Base-by-base conservation (phyloP, 139 green algal genomes). In the Diplosphaera chodatii region DNA sequence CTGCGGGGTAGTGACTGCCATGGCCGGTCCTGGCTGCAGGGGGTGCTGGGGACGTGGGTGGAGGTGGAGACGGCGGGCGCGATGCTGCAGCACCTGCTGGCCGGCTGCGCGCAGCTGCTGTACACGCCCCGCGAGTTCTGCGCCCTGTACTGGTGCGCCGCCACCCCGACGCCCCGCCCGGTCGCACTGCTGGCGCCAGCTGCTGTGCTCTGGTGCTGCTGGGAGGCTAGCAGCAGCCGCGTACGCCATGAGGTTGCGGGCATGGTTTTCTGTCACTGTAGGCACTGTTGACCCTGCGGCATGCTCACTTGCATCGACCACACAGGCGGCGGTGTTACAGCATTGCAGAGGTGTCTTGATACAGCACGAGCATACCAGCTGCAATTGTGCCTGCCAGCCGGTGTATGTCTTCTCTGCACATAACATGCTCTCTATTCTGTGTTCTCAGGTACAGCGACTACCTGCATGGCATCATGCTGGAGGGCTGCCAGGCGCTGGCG, bases 31-130 rank as follows among this genome's bases (percentile, higher is more conserved):
- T 66, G 28, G 37, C 37, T n/a, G 37, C 72, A 86, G 78, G 90
- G 86, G 4, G 84, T 84, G 0, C 66, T 90, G 40, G 78, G 71
- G 2, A 82, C 78, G 0, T 96, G 90, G 90, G 85, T 92, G 40
- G 89, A 92, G 79, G 63, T 62, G 28, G 74, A 91, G 81, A 85
- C 83, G 0, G 64, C 66, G 10, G 20, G 28, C 16, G 68, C 72
- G 18, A 82, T 90, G 77, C 55, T 89, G 64, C 33, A 73, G 59
- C 89, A 96, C 80, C 73, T 96, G 34, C 72, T 91, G 73, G 66
- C 91, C 56, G 91, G 91, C 48, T 95, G 88, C 71, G 85, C 91
- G 67, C 84, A 94, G 75, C 76, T 90, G 8, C 74, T 96, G 64
- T 96, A 96, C 76, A 41, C 87, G 37, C 82, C 81, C 3, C 69